Evolutionary conservation across 2,329 filamentous ascomycete genomes (phyloP).

Genomic region (Cryphonectria radicalis): DNA sequence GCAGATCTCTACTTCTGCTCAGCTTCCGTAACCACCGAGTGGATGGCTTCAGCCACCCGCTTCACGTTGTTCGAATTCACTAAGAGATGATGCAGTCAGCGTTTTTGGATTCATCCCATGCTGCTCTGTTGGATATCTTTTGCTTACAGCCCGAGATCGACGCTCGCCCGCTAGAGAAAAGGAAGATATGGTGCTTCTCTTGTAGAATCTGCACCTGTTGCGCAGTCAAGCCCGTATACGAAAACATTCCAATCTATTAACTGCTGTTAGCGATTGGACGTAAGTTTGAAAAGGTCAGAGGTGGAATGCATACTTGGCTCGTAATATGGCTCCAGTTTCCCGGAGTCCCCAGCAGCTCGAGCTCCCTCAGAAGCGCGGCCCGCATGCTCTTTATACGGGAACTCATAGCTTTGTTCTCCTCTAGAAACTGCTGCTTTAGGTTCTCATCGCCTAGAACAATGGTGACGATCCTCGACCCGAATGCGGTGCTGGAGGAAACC

Average conservation of each 20-base stretch:
- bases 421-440: conserved; percentile 37
- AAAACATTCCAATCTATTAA: conserved; percentile 47
- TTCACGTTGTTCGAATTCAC: neutral
- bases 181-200: conserved; percentile 41
- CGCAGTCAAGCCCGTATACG: conserved; percentile 40
- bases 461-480: conserved; percentile 39
- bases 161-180: conserved; percentile 40
- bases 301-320: conserved; percentile 13
- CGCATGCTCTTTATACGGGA: conserved; percentile 40
- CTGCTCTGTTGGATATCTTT: neutral
- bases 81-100: neutral
- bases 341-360: conserved; percentile 34
- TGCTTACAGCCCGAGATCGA: conserved; percentile 39
- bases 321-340: conserved; percentile 40
- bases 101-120: neutral
- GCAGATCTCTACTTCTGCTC: neutral
- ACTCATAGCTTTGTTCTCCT: conserved; percentile 41
- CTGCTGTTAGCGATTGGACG: conserved; percentile 34
- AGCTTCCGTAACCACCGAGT: neutral
- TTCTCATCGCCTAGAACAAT: conserved; percentile 34
- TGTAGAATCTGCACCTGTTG: conserved; percentile 39
- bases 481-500: conserved; percentile 36
- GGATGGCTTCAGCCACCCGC: neutral
- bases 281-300: neutral
- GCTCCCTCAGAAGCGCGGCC: conserved; percentile 32